These are phyloP conservation scores for Sarcocystis neurona DNA, from an alignment of 169 alveolate species.

Conservation along the genomic window DNA sequence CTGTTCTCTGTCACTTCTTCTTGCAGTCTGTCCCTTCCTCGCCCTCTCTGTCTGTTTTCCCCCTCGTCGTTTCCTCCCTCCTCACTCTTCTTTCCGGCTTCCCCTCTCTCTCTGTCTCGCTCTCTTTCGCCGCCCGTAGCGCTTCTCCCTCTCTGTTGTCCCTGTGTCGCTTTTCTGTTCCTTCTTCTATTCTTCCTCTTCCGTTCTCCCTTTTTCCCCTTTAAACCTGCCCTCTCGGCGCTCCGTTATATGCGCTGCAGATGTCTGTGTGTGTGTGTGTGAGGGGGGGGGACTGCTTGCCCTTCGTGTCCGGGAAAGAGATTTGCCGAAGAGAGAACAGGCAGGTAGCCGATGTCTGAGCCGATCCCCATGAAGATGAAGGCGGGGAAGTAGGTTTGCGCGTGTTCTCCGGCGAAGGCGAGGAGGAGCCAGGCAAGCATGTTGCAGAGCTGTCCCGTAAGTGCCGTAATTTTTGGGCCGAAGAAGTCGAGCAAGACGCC, in stretches of 20 bases:
- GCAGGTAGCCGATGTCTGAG: constrained; percentile 65
- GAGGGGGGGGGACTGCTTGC: background rate
- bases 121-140: no score
- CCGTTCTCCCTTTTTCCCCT: no score
- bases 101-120: no score
- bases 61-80: no score
- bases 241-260: no score
- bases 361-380: constrained; percentile 66
- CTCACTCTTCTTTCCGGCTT: no score
- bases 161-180: no score
- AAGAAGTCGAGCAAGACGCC: constrained; percentile 64
- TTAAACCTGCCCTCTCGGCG: no score
- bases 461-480: constrained; percentile 65
- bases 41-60: background rate
- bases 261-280: background rate
- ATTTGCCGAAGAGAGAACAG: constrained; percentile 61
- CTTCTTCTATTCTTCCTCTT: no score
- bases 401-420: constrained; percentile 46
- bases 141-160: no score
- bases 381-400: constrained; percentile 59
- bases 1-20: background rate
- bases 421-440: constrained; percentile 62
- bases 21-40: background rate
- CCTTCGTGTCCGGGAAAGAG: constrained; percentile 67
- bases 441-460: constrained; percentile 61